phyloP scores from a whole-genome alignment of 768 basidiomycete genomes.

The Mycena galericulata region DNA sequence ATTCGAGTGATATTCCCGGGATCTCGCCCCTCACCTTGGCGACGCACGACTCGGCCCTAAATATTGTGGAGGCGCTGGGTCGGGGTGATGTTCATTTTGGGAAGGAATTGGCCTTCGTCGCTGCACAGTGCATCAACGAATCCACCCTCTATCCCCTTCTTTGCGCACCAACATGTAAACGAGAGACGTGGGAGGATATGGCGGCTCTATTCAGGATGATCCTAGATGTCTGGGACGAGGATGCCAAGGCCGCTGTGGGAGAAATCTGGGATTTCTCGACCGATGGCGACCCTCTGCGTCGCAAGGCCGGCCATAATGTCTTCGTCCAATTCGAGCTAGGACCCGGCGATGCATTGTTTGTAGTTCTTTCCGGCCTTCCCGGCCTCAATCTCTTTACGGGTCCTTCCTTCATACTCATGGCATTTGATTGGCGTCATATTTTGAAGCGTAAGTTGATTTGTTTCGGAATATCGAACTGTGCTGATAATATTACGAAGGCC shows the following conservation, averaged over 20 bases:
- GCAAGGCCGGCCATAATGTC: constrained; percentile 15
- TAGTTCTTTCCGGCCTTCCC: constrained; percentile 7
- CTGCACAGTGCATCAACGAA: constrained; percentile 4
- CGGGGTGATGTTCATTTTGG: constrained; percentile 8
- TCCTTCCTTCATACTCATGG: not conserved
- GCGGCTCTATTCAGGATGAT: not conserved
- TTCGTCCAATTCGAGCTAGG: constrained; percentile 14
- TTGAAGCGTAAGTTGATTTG: constrained; percentile 30
- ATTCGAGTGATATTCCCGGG: not conserved
- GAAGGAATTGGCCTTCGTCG: constrained; percentile 25
- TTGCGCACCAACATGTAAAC: constrained; percentile 29
- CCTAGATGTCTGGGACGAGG: not conserved
- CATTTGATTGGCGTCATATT: constrained; percentile 34
- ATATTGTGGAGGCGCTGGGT: not conserved
- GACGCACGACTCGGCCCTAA: constrained; percentile 8
- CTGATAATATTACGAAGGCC: constrained; percentile 4
- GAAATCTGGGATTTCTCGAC: constrained; percentile 25
- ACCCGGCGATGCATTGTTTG: not conserved
- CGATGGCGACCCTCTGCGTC: not conserved
- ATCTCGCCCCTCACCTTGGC: not conserved
- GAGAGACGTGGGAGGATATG: constrained; percentile 1
- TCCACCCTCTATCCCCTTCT: constrained; percentile 25
- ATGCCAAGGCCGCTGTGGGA: constrained; percentile 1
- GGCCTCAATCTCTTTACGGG: constrained; percentile 34
- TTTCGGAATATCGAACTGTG: not conserved